These are phyloP conservation scores for Chlamydomonas sp. DNA, from an alignment of 139 green algal species.

Conservation along the genomic window DNA sequence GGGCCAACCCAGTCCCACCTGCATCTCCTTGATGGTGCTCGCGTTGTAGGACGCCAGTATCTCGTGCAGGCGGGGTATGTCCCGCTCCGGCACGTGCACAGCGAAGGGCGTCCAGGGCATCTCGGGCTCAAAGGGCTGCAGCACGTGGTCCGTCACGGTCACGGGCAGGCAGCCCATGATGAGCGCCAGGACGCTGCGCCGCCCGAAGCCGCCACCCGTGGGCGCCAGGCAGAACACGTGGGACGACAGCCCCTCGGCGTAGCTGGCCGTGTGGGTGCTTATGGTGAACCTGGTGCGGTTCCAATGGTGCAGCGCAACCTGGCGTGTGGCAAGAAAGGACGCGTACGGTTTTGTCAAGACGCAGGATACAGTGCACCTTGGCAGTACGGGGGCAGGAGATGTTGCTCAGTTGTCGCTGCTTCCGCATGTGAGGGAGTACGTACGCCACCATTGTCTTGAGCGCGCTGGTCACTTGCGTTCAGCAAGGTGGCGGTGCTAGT, in stretches of 20 bases:
- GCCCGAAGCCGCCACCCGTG: conserved; percentile 33
- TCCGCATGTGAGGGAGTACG: no score
- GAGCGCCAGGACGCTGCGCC: conserved; percentile 37
- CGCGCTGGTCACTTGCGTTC: no score
- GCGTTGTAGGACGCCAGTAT: conserved; percentile 1
- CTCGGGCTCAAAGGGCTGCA: conserved; percentile 7
- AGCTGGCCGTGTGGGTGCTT: background rate
- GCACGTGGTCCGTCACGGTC: conserved; percentile 14
- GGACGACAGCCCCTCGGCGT: background rate
- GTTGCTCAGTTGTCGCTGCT: no score
- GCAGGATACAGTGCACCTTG: no score
- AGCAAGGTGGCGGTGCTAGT: no score
- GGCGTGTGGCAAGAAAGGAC: background rate
- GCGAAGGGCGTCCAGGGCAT: conserved; percentile 14
- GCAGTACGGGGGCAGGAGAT: no score
- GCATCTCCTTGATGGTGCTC: background rate
- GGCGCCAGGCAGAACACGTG: conserved; percentile 36
- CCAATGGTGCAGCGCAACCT: conserved; percentile 31
- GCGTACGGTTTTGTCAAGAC: no score
- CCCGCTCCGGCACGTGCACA: conserved; percentile 7
- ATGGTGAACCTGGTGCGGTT: conserved; percentile 22
- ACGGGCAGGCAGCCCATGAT: conserved; percentile 47
- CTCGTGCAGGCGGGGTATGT: conserved; percentile 40
- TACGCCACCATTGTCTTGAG: no score
- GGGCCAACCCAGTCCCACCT: conserved; percentile 15